Conservation (phyloP, 805 yeast species). For the Schizosaccharomyces cryophilus region DNA sequence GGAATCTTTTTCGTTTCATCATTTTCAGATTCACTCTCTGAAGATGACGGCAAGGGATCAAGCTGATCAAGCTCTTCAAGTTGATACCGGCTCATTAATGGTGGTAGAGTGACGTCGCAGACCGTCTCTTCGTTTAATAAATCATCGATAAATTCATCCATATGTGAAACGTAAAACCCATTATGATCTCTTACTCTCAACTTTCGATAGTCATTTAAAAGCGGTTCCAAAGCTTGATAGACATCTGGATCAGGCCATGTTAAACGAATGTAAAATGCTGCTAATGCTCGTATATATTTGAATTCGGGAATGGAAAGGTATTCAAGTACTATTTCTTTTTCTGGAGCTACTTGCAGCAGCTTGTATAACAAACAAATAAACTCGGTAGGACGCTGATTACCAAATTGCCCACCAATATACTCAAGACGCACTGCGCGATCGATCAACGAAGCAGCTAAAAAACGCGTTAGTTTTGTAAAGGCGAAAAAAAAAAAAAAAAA, state of each 20-base stretch:
- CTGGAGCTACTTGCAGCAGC: constrained; percentile 53
- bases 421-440: constrained; percentile 24
- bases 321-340: constrained; percentile 27
- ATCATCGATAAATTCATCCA: constrained; percentile 56
- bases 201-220: constrained; percentile 43
- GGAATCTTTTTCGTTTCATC: background rate
- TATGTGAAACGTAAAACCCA: constrained; percentile 22
- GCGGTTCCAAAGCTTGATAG: constrained; percentile 28
- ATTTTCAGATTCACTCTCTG: background rate
- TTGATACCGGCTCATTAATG: constrained; percentile 20
- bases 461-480: background rate
- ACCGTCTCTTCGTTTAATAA: constrained; percentile 33
- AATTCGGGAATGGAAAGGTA: constrained; percentile 40
- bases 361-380: constrained; percentile 59
- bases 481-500: background rate
- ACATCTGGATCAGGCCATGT: constrained; percentile 23
- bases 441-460: constrained; percentile 21
- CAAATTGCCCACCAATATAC: constrained; percentile 34
- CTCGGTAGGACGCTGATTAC: constrained; percentile 35
- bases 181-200: constrained; percentile 24
- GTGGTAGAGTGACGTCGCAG: constrained; percentile 50
- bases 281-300: constrained; percentile 44
- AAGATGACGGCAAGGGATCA: constrained; percentile 10
- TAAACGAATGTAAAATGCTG: constrained; percentile 33
- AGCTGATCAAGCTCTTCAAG: constrained; percentile 16